Evolutionary conservation across 1,284 basidiomycete species (phyloP).

Genomic region (Spongiforma sp.): DNA sequence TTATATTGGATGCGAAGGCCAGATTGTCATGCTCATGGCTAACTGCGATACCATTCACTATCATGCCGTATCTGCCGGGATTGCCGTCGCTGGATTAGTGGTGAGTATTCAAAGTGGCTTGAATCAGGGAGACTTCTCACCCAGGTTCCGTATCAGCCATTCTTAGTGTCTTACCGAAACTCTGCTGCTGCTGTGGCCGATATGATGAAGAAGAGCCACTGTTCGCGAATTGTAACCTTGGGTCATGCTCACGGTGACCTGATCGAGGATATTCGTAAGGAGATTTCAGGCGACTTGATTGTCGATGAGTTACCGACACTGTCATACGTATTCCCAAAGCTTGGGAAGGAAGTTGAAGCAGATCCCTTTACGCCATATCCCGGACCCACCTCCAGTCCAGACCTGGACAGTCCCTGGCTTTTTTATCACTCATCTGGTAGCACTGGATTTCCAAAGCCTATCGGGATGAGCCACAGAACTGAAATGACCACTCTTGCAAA

Average conservation of each 20-base stretch:
- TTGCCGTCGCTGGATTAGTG: constrained; percentile 32
- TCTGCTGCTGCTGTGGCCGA: constrained; percentile 32
- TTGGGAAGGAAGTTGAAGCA: constrained; percentile 30
- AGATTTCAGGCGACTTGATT: constrained; percentile 1
- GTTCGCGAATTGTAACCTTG: constrained; percentile 35
- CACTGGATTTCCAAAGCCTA: constrained; percentile 39
- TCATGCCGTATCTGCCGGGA: constrained; percentile 30
- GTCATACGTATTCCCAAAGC: constrained; percentile 31
- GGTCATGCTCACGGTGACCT: constrained; percentile 22
- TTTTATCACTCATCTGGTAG: constrained; percentile 42
- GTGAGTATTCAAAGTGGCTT: constrained; percentile 17
- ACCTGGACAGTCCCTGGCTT: constrained; percentile 14
- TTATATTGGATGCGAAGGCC: constrained; percentile 19
- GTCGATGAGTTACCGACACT: constrained; percentile 36
- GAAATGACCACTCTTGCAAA: constrained; percentile 10
- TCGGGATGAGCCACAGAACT: constrained; percentile 23
- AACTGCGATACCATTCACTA: constrained; percentile 35
- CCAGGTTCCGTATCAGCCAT: constrained; percentile 26
- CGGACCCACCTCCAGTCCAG: constrained; percentile 2
- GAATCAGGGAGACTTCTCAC: no score
- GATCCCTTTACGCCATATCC: constrained; percentile 34
- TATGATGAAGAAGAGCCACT: constrained; percentile 33
- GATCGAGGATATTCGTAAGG: constrained; percentile 21
- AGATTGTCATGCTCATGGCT: constrained; percentile 35
- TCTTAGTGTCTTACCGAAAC: constrained; percentile 39